phyloP scores from a whole-genome alignment of 2,329 filamentous ascomycete genomes.

The Xylaria sp. region DNA sequence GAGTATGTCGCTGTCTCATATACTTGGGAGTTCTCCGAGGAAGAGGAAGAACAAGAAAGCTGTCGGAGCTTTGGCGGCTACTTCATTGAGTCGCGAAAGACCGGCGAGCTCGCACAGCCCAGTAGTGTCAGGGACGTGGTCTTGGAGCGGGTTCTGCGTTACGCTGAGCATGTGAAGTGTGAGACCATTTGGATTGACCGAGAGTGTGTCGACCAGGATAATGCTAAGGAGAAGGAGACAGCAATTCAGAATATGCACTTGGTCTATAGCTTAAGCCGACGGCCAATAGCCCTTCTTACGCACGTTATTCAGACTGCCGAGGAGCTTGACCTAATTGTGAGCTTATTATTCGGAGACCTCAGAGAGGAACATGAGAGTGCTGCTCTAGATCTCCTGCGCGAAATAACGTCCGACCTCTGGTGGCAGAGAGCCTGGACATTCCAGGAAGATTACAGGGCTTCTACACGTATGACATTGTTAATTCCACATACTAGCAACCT shows the following conservation, averaged over 20 bases:
- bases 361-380: slow-evolving; percentile 39
- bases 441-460: slow-evolving; percentile 48
- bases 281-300: slow-evolving; percentile 47
- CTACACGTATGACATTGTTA: slow-evolving; percentile 46
- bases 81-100: slow-evolving; percentile 42
- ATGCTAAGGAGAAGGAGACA: slow-evolving; percentile 43
- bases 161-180: slow-evolving; percentile 44
- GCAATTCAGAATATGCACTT: slow-evolving; percentile 50
- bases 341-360: slow-evolving; percentile 42
- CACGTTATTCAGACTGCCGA: slow-evolving; percentile 41
- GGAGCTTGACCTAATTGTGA: slow-evolving; percentile 44
- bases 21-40: slow-evolving; percentile 46
- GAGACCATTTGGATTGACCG: slow-evolving; percentile 48
- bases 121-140: slow-evolving; percentile 45
- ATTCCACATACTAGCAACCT: slow-evolving; percentile 44
- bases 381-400: slow-evolving; percentile 41
- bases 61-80: slow-evolving; percentile 38
- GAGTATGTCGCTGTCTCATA: slow-evolving; percentile 49
- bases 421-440: slow-evolving; percentile 50
- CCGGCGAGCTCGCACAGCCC: slow-evolving; percentile 40
- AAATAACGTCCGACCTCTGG: slow-evolving; percentile 47
- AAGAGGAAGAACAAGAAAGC: slow-evolving; percentile 39
- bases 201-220: slow-evolving; percentile 47
- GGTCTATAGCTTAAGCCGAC: slow-evolving; percentile 46
- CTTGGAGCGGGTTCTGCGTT: slow-evolving; percentile 45